Percentiles rank a stretch among this genome's conserved stretches.
These are phyloP conservation scores for Komagataella ulmi DNA, from an alignment of 805 yeast species.

Conservation along the genomic window DNA sequence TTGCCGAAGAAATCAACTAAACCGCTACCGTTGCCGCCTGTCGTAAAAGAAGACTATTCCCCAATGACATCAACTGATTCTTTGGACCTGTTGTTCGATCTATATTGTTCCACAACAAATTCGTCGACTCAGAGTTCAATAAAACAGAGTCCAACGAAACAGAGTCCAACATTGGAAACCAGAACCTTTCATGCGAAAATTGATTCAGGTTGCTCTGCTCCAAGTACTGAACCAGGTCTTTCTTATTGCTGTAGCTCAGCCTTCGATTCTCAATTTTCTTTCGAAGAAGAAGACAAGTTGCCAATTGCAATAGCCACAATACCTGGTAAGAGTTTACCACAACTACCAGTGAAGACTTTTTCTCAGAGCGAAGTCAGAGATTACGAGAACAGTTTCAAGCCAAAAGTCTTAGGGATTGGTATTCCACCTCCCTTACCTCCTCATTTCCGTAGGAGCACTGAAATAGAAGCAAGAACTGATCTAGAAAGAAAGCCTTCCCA, in stretches of 20 bases:
- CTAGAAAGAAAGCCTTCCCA: neutral
- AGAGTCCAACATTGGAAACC: neutral
- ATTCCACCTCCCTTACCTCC: slow-evolving; percentile 5
- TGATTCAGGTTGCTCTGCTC: neutral
- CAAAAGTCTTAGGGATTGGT: slow-evolving; percentile 2
- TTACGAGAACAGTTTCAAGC: slow-evolving; percentile 5
- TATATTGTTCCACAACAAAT: neutral
- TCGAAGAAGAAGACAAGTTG: neutral
- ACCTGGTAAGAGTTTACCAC: slow-evolving; percentile 8
- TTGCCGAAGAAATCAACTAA: neutral
- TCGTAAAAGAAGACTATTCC: neutral
- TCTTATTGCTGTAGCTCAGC: neutral
- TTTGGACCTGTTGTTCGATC: neutral
- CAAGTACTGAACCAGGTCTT: neutral
- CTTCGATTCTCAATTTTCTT: neutral
- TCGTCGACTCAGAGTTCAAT: neutral
- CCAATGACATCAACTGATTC: neutral
- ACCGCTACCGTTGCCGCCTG: neutral
- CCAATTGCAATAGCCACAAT: slow-evolving; percentile 1
- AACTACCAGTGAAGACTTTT: slow-evolving; percentile 11
- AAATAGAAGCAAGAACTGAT: slow-evolving; percentile 1
- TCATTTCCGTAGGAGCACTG: neutral
- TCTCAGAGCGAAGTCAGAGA: slow-evolving; percentile 11
- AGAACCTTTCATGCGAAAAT: neutral
- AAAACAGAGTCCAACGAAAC: neutral